Base-by-base conservation (phyloP, 2,329 filamentous ascomycete species). In the Colletotrichum sp. region DNA sequence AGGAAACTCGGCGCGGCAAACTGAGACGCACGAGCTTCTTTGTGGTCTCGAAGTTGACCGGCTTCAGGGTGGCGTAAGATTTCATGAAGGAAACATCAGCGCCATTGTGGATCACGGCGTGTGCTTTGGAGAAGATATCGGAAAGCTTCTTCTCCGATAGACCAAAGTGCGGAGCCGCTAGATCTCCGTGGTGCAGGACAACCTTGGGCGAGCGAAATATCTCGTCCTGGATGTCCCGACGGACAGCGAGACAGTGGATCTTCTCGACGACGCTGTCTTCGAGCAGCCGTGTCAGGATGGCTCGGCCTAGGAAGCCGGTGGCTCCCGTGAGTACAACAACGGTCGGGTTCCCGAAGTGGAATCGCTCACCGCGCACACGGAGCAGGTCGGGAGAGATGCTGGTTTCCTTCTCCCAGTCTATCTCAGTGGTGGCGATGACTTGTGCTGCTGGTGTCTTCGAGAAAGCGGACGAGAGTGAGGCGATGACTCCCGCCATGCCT, bases 51-150 rank as follows among this genome's bases (percentile, higher is more conserved):
- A 87, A 76, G 73, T 89, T 88, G 30, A 79, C 70, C 2, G 67
- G 61, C 3, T 81, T 79, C 0, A 88, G 79, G 0, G 80, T 78
- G 10, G 78, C 34, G 77, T 87, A 89, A 3, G 79, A 78, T 32
- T 87, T 83, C 76, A 81, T 73, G 78, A 81, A 86, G 8, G 79
- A 84, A 16, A 81, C 80, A 24, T 85, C 83, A n/a, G 87, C 87
- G 9, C 86, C 89, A 67, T 82, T 85, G 79, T 91, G 92, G 26
- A 94, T 87, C 63, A 94, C 87, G 14, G 81, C 77, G 24, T 84
- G 79, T 0, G 78, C 76, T 9, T 81, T 48, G 7, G 72, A 72
- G 12, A 88, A 81, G 61, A 76, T 56, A 2, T 43, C 30, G 2
- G 24, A 28, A 7, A 36, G 59, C 0, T 10, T 4, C 4, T 59